Evolutionary conservation across 306 rosid species (phyloP), one percentile per base, ranked within the genome.

Genomic region (Castanea crenata): DNA sequence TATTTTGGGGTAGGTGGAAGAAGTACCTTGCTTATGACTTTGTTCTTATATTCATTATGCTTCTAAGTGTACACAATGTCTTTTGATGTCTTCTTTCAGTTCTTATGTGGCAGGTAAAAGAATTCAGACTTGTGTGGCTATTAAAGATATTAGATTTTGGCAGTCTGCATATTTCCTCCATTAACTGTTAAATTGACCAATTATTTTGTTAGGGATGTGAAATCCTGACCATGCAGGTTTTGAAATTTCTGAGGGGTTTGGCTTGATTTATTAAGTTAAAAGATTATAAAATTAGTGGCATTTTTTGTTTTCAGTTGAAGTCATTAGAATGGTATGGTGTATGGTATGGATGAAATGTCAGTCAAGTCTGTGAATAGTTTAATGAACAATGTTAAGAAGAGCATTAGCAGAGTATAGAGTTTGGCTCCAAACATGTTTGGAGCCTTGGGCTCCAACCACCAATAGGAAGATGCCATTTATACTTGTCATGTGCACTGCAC

Each of bases 51-150:
- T 72, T 62, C 59, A 38, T 32, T 41, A 31, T 18, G 59, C 49
- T 78, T 78, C 69, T 54, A 12, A 69, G 46, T 6, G 32, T 68
- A 29, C 14, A 5, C 56, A 59, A 71, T 72, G 16, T 71, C 29
- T 75, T 52, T 86, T 88, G 75, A 83, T 79, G 69, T 55, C 80
- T 63, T 55, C 71, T 89, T 83, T 76, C 71, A 88, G 89, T 83
- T 89, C 79, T 74, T 49, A 49, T 77, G 75, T 89, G 87, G 82
- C 93, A 86, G 93, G 89, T 88, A 80, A 76, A 89, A 78, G 84
- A 80, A 76, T 78, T 82, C 82, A 57, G 84, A 83, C 67, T 1
- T 61, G 32, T 31, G 44, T 68, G 82, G 55, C 81, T 74, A 62
- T 83, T 68, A 31, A 61, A 31, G 79, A 74, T 78, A 75, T 76